These are phyloP conservation scores for Amanita jacksonii DNA, from an alignment of 768 basidiomycete species.

Conservation along the genomic window DNA sequence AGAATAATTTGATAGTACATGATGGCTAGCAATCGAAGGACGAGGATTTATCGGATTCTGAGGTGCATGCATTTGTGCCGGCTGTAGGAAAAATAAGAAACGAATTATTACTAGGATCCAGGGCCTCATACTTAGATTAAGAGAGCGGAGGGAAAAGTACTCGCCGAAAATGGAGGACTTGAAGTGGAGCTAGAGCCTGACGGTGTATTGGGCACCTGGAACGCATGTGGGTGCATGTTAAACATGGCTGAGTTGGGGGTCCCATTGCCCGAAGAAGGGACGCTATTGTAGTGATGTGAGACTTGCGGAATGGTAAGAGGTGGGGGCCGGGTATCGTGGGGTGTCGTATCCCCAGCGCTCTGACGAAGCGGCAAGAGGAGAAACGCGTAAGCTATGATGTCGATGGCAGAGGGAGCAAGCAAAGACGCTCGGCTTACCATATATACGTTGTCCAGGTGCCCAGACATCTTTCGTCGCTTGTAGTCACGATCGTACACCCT, in stretches of 20 bases:
- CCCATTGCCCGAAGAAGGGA: conserved; percentile 2
- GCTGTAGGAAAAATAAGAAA: conserved; percentile 41
- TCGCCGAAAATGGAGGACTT: conserved; percentile 82
- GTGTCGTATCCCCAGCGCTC: conserved; percentile 39
- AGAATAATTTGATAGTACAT: conserved; percentile 30
- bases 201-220: conserved; percentile 62
- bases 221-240: conserved; percentile 45
- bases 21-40: conserved; percentile 29
- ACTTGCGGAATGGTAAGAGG: conserved; percentile 56
- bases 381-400: conserved; percentile 6
- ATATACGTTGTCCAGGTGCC: conserved; percentile 43
- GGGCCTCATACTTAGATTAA: conserved; percentile 19
- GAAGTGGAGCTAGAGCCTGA: conserved; percentile 66
- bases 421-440: conserved; percentile 27
- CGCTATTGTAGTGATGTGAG: conserved; percentile 29
- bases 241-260: conserved; percentile 35
- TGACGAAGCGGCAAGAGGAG: conserved; percentile 12
- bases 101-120: conserved; percentile 49
- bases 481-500: conserved; percentile 48
- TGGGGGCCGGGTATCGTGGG: conserved; percentile 41
- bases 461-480: conserved; percentile 48
- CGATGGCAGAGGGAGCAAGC: not conserved
- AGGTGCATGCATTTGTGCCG: conserved; percentile 55
- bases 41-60: conserved; percentile 43
- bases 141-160: conserved; percentile 40